Base-by-base conservation (phyloP, 2,329 filamentous ascomycete genomes). In the Talaromyces albobiverticillius region DNA sequence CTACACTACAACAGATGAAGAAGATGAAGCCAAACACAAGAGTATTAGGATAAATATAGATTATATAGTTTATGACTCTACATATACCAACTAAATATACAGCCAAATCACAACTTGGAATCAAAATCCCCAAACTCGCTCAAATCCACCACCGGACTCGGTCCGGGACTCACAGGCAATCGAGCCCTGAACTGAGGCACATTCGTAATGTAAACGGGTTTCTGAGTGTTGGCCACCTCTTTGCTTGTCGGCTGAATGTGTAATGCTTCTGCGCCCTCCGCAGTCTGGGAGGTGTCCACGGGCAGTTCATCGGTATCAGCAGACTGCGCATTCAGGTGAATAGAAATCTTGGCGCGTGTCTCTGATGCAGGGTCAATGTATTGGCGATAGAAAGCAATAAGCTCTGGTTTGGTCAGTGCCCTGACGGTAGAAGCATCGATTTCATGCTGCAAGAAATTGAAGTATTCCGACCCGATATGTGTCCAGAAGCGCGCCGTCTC, bases 121-220 rank as follows among this genome's bases (percentile, higher is more conserved):
- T 89, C 90, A 56, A 86, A 78, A 56, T 96, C 93, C 68, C 96
- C 89, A 71, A 93, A 97, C 65, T 91, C 88, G 58, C 80, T 87
- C 53, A 97, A 71, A 60, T 94, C 87, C 65, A 82, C 86, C 26
- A 89, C 82, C 0, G 92, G 83, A 57, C 80, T 80, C 1, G 91
- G 84, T 1, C 89, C 93, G 20, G 82, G 79, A 59, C 86, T 94
- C 25, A 90, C 81, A 56, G 82, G 76, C 63, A 96, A 77, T 13
- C 83, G 79, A 0, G 89, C 85, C 79, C 94, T 95, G 81, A 87
- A 96, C 26, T 82, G 80, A 57, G 87, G 81, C 3, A 96, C 87
- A 66, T 95, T 89, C 45, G 83, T 84, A 63, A 97, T 91, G 50
- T 87, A 74, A 54, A 76, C 77, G 1, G 79, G 79, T 18, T 51